Conservation (phyloP, 208 protist species). For the Trypanosoma rangeli region DNA sequence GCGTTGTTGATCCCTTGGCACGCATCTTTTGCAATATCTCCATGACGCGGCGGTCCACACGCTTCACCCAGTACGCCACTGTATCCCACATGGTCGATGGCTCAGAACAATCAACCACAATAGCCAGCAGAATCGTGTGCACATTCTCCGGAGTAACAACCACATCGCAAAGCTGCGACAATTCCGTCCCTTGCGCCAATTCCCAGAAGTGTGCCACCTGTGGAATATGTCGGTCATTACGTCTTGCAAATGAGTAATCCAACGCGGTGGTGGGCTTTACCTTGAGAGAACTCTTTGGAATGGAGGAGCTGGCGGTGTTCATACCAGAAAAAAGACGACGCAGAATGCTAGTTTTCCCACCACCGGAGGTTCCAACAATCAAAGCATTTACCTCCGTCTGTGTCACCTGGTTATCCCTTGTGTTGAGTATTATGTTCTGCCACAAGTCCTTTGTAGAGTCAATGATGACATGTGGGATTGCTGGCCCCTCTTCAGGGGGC, state of each 20-base stretch:
- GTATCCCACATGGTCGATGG: conserved; percentile 68
- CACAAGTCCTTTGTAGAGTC: conserved; percentile 87
- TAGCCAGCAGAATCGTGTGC: conserved; percentile 57
- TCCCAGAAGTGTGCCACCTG: conserved; percentile 92
- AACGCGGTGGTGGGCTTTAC: conserved; percentile 88
- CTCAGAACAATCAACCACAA: conserved; percentile 80
- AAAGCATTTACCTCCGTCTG: conserved; percentile 69
- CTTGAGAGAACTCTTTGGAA: conserved; percentile 28
- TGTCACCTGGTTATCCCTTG: conserved; percentile 60
- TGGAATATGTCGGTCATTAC: conserved; percentile 70
- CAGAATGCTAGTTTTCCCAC: conserved; percentile 85
- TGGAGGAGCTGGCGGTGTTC: conserved; percentile 32
- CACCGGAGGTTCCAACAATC: conserved; percentile 62
- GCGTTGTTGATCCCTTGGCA: conserved; percentile 73
- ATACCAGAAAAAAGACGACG: conserved; percentile 67
- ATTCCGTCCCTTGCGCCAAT: conserved; percentile 79
- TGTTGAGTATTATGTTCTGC: conserved; percentile 86
- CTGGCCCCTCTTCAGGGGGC: conserved; percentile 9
- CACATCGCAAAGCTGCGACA: conserved; percentile 84
- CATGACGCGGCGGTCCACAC: conserved; percentile 62
- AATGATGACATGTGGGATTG: conserved; percentile 43
- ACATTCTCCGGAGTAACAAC: conserved; percentile 87
- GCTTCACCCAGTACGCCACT: conserved; percentile 70
- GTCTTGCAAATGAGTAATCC: conserved; percentile 84
- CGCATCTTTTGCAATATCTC: conserved; percentile 78